phyloP scores from a whole-genome alignment of 2,329 filamentous ascomycete genomes.

The Escovopsis sp. region DNA sequence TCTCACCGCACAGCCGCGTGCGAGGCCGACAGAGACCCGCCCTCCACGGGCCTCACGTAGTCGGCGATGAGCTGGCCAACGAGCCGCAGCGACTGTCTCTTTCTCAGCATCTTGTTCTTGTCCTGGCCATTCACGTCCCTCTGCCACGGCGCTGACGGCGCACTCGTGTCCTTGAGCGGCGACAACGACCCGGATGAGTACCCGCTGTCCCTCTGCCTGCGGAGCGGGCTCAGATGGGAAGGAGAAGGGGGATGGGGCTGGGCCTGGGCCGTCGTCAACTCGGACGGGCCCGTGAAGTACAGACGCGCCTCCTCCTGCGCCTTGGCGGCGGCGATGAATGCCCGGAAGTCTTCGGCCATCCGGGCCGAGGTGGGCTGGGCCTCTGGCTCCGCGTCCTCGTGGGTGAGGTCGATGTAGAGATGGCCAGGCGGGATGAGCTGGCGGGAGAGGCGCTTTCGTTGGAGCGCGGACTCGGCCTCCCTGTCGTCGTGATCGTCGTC shows the following conservation, averaged over 20 bases:
- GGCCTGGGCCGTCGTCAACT: background rate
- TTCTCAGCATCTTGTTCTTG: background rate
- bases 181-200: conserved; percentile 4
- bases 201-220: conserved; percentile 4
- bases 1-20: background rate
- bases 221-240: background rate
- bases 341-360: conserved; percentile 7
- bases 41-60: conserved; percentile 6
- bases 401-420: background rate
- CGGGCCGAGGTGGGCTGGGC: background rate
- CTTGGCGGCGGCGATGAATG: conserved; percentile 10
- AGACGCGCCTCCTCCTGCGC: conserved; percentile 4
- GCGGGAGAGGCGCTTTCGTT: background rate
- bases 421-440: conserved; percentile 1
- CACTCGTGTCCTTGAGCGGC: background rate
- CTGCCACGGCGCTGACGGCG: background rate
- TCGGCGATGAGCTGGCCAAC: conserved; percentile 5
- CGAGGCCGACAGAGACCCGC: background rate
- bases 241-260: background rate
- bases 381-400: background rate
- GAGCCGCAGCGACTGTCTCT: background rate
- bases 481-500: background rate
- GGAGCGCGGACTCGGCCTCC: background rate
- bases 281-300: background rate
- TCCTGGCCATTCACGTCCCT: background rate